A percentile compares a stretch with the other conserved stretches of the same genome.
phyloP scores from a whole-genome alignment of 2,329 filamentous ascomycete species.

The Sporothrix schenckii region DNA sequence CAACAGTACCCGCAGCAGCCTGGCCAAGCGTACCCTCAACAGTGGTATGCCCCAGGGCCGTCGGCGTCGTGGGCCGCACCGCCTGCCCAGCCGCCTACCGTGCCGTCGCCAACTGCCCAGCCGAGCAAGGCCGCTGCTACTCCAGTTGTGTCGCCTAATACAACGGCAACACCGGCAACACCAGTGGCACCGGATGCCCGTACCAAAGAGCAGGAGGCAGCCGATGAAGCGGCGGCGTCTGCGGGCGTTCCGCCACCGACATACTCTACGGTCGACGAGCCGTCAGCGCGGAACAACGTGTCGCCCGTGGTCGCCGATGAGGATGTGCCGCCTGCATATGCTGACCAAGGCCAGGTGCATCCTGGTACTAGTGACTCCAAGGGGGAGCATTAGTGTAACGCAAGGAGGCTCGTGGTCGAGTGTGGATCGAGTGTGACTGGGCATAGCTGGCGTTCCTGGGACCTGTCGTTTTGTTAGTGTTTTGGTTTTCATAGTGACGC shows the following conservation, averaged over 20 bases:
- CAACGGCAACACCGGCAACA: background rate
- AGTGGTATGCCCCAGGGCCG: constrained; percentile 4
- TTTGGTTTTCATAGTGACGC: background rate
- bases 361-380: constrained; percentile 36
- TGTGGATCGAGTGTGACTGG: background rate
- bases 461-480: background rate
- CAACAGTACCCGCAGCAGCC: background rate
- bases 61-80: background rate
- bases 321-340: constrained; percentile 42
- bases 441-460: background rate
- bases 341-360: constrained; percentile 35
- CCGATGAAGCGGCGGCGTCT: constrained; percentile 37
- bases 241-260: constrained; percentile 37
- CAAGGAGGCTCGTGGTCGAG: background rate
- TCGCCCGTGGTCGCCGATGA: constrained; percentile 12
- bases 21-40: background rate
- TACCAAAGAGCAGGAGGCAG: constrained; percentile 35
- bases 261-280: constrained; percentile 36
- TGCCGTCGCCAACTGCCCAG: background rate
- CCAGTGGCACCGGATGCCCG: background rate
- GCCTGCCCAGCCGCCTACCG: background rate
- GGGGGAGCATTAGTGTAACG: background rate
- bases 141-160: background rate
- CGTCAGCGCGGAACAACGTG: background rate
- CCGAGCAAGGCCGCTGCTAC: background rate